A percentile compares a stretch with the other conserved stretches of the same genome.
phyloP scores from a whole-genome alignment of 176 grass and related monocot genomes.

The Saccharum officinarum region DNA sequence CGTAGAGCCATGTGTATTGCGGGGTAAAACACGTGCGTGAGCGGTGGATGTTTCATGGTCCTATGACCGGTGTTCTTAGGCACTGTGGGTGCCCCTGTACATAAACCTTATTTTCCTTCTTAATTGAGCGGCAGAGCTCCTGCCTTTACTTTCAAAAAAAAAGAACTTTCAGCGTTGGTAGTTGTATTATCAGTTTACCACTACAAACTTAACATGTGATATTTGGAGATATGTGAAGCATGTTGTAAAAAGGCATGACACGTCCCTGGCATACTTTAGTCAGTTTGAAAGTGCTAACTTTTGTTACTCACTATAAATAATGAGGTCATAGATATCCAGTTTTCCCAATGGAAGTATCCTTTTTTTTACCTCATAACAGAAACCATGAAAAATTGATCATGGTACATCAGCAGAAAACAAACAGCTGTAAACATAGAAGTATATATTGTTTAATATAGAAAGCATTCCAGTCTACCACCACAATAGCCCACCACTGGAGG shows the following conservation, averaged over 20 bases:
- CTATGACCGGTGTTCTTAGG: too few species aligned
- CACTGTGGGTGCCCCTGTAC: too few species aligned
- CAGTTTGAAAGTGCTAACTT: background rate
- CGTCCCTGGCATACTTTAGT: constrained; percentile 1
- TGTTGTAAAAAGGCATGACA: constrained; percentile 6
- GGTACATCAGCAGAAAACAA: constrained; percentile 5
- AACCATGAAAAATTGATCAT: background rate
- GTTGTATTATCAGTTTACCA: background rate
- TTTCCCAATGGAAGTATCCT: background rate
- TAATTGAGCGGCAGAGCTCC: too few species aligned
- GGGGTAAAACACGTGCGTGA: too few species aligned
- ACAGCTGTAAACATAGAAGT: constrained; percentile 9
- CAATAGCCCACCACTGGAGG: background rate
- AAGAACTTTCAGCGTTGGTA: background rate
- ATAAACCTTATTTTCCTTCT: too few species aligned
- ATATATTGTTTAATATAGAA: background rate
- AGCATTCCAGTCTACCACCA: constrained; percentile 13
- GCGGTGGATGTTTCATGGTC: too few species aligned
- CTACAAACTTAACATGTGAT: constrained; percentile 16
- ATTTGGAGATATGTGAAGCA: background rate
- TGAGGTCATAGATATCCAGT: constrained; percentile 2
- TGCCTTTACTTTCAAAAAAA: too few species aligned
- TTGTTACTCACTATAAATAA: constrained; percentile 15
- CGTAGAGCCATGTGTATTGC: too few species aligned
- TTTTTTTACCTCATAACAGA: background rate